Conservation (phyloP, 176 grass and related monocot genomes). For the Elaeis guineensis region DNA sequence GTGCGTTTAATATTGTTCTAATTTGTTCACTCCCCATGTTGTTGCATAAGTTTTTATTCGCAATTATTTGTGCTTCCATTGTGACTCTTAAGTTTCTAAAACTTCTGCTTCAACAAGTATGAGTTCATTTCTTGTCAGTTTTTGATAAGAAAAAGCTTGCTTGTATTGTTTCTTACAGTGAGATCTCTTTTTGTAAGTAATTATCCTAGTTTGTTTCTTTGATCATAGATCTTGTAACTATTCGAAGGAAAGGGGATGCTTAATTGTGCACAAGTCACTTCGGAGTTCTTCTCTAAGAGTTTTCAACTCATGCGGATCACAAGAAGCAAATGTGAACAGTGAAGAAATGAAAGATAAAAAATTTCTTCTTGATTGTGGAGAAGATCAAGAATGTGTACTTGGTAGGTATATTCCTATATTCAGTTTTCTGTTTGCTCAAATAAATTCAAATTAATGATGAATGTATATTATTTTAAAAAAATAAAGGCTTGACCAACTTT, state of each 20-base stretch:
- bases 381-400: constrained; percentile 25
- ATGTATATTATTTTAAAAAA: no score
- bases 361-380: constrained; percentile 18
- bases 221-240: constrained; percentile 2
- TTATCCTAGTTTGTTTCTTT: no score
- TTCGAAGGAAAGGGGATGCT: background rate
- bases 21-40: no score
- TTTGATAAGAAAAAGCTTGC: background rate
- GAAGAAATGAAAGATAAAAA: constrained; percentile 24
- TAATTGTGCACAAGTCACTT: background rate
- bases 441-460: no score
- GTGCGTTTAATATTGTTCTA: no score
- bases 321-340: constrained; percentile 6
- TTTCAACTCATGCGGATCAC: constrained; percentile 7
- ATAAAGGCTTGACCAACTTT: no score
- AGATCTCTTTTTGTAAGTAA: background rate
- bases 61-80: no score
- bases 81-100: no score
- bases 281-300: constrained; percentile 1
- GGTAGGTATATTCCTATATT: constrained; percentile 6
- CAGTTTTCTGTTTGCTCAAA: background rate
- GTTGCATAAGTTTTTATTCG: no score
- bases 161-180: background rate
- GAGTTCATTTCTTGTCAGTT: no score
- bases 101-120: no score